These are phyloP conservation scores for slime mould (Dictyostelium discoideum) DNA, from an alignment of 78 protist species.

Conservation along the genomic window DNA sequence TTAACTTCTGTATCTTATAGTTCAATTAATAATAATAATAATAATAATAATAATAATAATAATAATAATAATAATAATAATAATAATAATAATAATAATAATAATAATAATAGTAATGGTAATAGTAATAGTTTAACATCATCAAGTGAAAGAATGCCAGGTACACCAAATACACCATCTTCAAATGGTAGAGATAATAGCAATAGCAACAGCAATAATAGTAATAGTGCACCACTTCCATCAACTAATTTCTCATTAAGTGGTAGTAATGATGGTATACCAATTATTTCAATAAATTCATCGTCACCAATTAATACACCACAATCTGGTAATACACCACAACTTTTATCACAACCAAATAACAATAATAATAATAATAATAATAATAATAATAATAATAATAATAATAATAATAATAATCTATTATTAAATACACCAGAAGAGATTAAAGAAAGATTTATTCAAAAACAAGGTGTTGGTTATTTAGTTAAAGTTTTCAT, in stretches of 20 bases:
- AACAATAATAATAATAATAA: not conserved
- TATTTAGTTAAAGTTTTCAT: slow-evolving; percentile 24
- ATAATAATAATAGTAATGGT: not conserved
- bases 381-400: not conserved
- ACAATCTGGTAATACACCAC: not conserved
- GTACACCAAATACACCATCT: not conserved
- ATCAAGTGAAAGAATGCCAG: not conserved
- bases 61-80: too few species aligned
- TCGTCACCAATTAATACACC: not conserved
- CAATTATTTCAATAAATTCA: not conserved
- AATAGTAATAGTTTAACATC: not conserved
- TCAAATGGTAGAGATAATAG: not conserved
- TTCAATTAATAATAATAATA: not conserved
- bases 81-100: too few species aligned
- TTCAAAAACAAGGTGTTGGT: slow-evolving; percentile 31
- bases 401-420: not conserved
- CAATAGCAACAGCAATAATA: not conserved
- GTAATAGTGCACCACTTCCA: not conserved
- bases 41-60: too few species aligned
- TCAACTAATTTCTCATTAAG: not conserved
- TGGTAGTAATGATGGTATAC: slow-evolving; percentile 7
- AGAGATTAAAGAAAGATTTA: slow-evolving; percentile 51
- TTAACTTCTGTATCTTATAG: not conserved
- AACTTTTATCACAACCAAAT: not conserved
- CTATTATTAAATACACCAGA: slow-evolving; percentile 5